Evolutionary conservation across 2,329 filamentous ascomycete genomes (phyloP).

Genomic region (Verticillium nonalfalfae): DNA sequence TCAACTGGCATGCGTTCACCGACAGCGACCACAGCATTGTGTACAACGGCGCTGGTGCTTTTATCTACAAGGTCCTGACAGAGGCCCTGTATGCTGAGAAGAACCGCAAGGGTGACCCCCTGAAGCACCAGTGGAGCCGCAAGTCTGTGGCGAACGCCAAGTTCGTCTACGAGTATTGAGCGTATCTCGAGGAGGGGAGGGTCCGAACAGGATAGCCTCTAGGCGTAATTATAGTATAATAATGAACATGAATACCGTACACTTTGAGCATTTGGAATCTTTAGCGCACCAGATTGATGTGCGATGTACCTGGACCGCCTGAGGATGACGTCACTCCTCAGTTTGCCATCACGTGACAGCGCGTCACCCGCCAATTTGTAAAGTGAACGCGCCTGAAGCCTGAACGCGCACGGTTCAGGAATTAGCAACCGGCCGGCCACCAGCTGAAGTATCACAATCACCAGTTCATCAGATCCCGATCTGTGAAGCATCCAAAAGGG

Average conservation of each 20-base stretch:
- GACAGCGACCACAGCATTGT: conserved; percentile 58
- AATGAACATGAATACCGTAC: neutral
- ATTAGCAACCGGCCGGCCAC: neutral
- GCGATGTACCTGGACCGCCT: too few species aligned
- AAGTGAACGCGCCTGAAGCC: neutral
- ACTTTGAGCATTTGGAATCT: neutral
- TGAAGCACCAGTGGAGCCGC: conserved; percentile 28
- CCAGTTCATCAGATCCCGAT: too few species aligned
- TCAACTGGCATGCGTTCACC: conserved; percentile 59
- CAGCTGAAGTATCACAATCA: neutral
- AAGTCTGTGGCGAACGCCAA: conserved; percentile 1
- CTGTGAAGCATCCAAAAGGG: too few species aligned
- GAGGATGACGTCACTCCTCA: too few species aligned
- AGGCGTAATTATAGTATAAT: neutral
- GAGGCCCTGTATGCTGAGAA: conserved; percentile 57
- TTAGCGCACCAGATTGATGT: too few species aligned
- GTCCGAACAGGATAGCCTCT: neutral
- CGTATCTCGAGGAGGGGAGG: neutral
- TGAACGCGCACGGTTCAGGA: neutral
- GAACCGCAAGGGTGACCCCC: conserved; percentile 28
- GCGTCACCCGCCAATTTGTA: neutral
- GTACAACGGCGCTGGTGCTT: conserved; percentile 50
- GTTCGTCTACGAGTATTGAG: conserved; percentile 5
- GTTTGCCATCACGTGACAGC: neutral
- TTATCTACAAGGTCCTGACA: conserved; percentile 58